Conservation (phyloP, 164 flowering plant species). For the Tinospora cordifolia region DNA sequence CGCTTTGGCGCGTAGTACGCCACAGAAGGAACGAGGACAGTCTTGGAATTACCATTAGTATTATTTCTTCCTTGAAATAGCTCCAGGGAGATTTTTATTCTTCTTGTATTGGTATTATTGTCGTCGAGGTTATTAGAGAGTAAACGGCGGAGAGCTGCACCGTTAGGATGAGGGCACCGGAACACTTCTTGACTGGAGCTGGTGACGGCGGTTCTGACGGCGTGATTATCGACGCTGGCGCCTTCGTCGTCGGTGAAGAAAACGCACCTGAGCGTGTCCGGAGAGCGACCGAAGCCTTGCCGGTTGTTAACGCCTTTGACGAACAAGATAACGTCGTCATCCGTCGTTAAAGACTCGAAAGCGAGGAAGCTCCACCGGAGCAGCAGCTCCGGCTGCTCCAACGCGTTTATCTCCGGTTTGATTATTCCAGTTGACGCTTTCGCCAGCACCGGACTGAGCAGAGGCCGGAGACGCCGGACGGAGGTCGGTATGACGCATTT, state of each 20-base stretch:
- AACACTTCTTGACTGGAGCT: conserved; percentile 72
- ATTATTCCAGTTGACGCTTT: not conserved
- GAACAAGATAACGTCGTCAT: conserved; percentile 64
- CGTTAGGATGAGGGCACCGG: conserved; percentile 51
- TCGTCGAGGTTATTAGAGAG: not conserved
- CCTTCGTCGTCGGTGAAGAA: conserved; percentile 30
- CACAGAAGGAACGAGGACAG: conserved; percentile 42
- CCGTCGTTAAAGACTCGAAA: conserved; percentile 66
- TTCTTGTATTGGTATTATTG: conserved; percentile 9
- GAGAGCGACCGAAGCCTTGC: conserved; percentile 41
- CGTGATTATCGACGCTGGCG: conserved; percentile 15
- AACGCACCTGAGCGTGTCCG: conserved; percentile 49
- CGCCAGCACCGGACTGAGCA: conserved; percentile 36
- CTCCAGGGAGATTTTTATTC: conserved; percentile 33
- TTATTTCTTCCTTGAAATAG: conserved; percentile 8
- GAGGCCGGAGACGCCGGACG: conserved; percentile 40
- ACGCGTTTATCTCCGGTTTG: not conserved
- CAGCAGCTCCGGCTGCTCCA: not conserved
- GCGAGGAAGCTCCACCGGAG: conserved; percentile 44
- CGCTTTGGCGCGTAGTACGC: conserved; percentile 44
- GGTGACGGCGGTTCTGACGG: conserved; percentile 47
- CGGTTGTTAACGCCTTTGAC: conserved; percentile 69
- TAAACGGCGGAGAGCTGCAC: conserved; percentile 11
- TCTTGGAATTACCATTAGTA: too few relatives aligned
- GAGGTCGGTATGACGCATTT: conserved; percentile 49